Conservation (phyloP, 768 basidiomycete species). For the Trametes meyenii region DNA sequence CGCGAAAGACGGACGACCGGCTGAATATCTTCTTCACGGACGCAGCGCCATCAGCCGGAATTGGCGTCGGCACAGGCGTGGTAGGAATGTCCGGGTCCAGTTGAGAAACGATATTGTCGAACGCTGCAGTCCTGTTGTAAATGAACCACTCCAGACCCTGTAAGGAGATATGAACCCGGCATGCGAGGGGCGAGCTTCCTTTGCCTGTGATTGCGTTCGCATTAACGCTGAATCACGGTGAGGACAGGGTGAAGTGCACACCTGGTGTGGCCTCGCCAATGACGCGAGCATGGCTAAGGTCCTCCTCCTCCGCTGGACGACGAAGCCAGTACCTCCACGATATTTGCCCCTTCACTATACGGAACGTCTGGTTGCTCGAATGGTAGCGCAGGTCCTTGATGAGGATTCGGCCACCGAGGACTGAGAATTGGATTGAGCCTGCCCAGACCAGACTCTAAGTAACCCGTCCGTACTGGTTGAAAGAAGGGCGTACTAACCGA, state of each 20-base stretch:
- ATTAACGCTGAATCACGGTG: background rate
- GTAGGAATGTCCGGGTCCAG: conserved; percentile 49
- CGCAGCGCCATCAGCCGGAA: conserved; percentile 14
- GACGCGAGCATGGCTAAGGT: conserved; percentile 50
- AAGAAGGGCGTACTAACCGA: conserved; percentile 51
- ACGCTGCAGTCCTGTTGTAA: conserved; percentile 88
- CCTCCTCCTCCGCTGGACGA: conserved; percentile 73
- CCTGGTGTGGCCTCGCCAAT: conserved; percentile 51
- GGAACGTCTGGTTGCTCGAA: conserved; percentile 89
- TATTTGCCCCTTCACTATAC: conserved; percentile 80
- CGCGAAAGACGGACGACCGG: conserved; percentile 30
- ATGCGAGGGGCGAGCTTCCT: conserved; percentile 49
- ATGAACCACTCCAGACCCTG: conserved; percentile 93
- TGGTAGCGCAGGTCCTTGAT: conserved; percentile 89
- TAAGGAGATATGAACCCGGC: conserved; percentile 77
- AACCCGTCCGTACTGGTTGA: background rate
- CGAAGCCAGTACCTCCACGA: conserved; percentile 97
- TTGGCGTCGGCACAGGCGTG: conserved; percentile 21
- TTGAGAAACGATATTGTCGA: conserved; percentile 82
- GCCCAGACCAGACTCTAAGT: background rate
- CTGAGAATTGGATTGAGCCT: conserved; percentile 93
- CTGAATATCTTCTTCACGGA: conserved; percentile 35
- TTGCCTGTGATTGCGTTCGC: conserved; percentile 21
- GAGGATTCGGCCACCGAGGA: conserved; percentile 83
- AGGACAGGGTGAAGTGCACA: conserved; percentile 35